Conservation (phyloP, 306 rosid species). For the Corylus heterophylla region DNA sequence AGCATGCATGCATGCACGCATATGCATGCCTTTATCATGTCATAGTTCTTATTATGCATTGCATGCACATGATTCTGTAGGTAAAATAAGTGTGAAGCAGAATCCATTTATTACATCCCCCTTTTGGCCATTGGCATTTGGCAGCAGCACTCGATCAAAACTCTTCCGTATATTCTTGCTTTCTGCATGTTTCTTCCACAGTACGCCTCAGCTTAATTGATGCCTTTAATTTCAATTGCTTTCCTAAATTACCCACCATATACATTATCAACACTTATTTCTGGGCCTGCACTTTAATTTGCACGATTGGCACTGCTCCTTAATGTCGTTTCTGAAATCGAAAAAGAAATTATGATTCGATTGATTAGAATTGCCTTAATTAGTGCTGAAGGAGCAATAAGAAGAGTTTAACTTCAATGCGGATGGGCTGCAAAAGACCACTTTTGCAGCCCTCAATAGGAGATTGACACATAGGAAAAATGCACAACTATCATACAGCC, state of each 20-base stretch:
- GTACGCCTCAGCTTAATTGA: neutral
- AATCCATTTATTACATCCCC: neutral
- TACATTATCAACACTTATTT: neutral
- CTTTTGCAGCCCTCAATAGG: too few species aligned
- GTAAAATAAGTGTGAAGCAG: neutral
- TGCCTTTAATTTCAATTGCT: neutral
- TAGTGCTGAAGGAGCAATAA: neutral
- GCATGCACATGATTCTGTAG: neutral
- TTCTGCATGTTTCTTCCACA: neutral
- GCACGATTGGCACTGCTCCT: neutral
- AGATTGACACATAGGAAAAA: too few species aligned
- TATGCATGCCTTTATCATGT: neutral
- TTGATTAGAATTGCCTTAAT: too few species aligned
- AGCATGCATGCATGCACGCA: neutral
- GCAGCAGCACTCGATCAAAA: too few species aligned
- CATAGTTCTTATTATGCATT: neutral
- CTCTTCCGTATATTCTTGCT: neutral
- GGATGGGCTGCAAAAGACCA: too few species aligned
- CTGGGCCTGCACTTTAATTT: neutral
- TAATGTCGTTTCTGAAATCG: too few species aligned
- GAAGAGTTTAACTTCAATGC: too few species aligned
- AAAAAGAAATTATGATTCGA: neutral
- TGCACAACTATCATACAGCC: too few species aligned
- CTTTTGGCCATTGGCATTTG: neutral
- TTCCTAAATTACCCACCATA: neutral